A percentile compares a stretch with the other conserved stretches of the same genome.
These are phyloP conservation scores for Paramecium sexaurelia DNA, from an alignment of 73 alveolate genomes.

Conservation along the genomic window DNA sequence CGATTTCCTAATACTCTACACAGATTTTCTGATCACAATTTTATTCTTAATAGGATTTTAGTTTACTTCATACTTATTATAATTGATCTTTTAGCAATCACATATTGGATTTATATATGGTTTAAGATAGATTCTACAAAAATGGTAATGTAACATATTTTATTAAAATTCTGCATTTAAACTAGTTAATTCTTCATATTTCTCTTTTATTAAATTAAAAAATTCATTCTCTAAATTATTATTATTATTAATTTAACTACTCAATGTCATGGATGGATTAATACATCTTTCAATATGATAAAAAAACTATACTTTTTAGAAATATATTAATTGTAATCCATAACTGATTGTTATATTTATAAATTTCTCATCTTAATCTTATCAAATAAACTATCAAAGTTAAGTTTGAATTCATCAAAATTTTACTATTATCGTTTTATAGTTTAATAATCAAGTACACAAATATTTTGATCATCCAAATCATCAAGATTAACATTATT, in stretches of 20 bases:
- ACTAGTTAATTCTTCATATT: background rate
- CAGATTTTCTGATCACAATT: constrained; percentile 43
- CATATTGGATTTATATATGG: background rate
- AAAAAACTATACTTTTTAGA: background rate
- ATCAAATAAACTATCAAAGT: constrained; percentile 20
- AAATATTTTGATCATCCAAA: constrained; percentile 16
- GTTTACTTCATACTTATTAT: background rate
- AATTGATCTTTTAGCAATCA: background rate
- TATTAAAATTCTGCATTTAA: background rate
- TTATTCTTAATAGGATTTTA: constrained; percentile 6
- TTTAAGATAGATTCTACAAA: background rate
- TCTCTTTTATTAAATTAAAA: background rate
- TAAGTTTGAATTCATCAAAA: constrained; percentile 42
- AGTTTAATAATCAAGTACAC: constrained; percentile 23
- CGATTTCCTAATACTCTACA: background rate
- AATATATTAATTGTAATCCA: background rate
- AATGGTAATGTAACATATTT: background rate
- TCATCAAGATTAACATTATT: constrained; percentile 11
- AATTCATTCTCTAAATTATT: background rate
- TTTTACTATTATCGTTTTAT: constrained; percentile 30
- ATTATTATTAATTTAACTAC: background rate
- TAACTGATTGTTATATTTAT: background rate
- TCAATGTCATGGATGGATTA: background rate
- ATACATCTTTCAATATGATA: background rate
- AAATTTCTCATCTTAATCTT: background rate